Base-by-base conservation (phyloP, 2,329 filamentous ascomycete genomes). In the Dothiorella sarmentorum region DNA sequence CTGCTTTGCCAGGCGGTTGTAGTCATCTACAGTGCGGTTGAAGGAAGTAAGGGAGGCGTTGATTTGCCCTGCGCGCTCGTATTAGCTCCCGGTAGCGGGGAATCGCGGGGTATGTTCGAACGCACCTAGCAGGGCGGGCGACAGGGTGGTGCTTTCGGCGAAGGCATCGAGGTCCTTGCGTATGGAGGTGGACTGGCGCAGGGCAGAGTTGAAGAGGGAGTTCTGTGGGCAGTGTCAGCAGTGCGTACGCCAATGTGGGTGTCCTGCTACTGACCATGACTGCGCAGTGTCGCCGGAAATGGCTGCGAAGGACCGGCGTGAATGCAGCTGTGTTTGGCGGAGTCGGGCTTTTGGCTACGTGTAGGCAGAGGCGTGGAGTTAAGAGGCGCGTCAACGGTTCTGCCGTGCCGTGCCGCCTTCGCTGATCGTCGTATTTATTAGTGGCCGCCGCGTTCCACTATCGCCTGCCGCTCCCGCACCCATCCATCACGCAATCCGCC, bases 1-100 rank as follows among this genome's bases (percentile, higher is more conserved):
- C 67, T 93, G 89, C 64, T 90, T 89, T 1, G 92, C 88, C 27
- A 96, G 85, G 58, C 83, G 82, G 68, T 88, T 85, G 79, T 99
- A 99, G 71, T 97, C 92, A 76, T 97, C 92, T 63, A 99, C 82
- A 0, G 91, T 96, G 61, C 94, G 90, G 45, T 89, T 85, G 73
- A 99, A 91, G 61, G 91, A 85, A 42, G 89, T 86, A 27, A 95
- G 78, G 13, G 89, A 58, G 37, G 56, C 56, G 43, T 58, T 58
- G 56, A 58, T 58, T 29, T 58, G 56, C 43, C 56, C 56, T 58
- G 26, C 10, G n/a, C 7, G 24, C 10, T 11, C 2, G 4, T 18
- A 9, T 58, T 22, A 58, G 56, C 35, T 13, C 35, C n/a, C 6
- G 20, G 15, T 13, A 3, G 20, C 7, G 15, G 4, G 20, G 6